A percentile compares a stretch with the other conserved stretches of the same genome.
These are phyloP conservation scores for Coemansia sp. DNA, from an alignment of 192 early-diverging fungal species.

Conservation along the genomic window DNA sequence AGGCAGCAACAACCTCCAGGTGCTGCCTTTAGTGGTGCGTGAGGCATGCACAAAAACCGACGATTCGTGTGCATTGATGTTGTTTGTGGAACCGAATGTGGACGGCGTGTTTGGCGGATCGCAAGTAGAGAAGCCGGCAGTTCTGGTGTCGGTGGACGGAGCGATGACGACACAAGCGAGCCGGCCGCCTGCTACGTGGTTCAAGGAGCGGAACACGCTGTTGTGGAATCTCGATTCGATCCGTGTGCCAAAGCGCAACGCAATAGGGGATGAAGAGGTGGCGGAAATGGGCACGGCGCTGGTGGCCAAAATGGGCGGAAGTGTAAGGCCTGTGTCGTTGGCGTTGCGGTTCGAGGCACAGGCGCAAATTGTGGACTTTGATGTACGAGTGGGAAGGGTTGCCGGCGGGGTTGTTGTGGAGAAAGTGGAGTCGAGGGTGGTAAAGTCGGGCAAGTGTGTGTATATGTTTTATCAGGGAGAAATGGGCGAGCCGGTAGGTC, in stretches of 20 bases:
- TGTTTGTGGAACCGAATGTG: slow-evolving; percentile 34
- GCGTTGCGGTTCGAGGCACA: slow-evolving; percentile 35
- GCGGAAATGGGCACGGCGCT: slow-evolving; percentile 11
- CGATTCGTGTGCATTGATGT: slow-evolving; percentile 18
- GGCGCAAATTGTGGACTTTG: slow-evolving; percentile 14
- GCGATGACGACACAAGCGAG: slow-evolving; percentile 29
- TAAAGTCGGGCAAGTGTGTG: slow-evolving; percentile 43
- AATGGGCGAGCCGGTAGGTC: not conserved
- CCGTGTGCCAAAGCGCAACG: slow-evolving; percentile 7
- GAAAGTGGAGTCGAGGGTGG: slow-evolving; percentile 4
- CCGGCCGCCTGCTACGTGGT: slow-evolving; percentile 44
- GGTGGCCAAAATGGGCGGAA: slow-evolving; percentile 26
- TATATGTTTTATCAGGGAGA: slow-evolving; percentile 7
- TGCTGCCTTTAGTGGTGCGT: slow-evolving; percentile 19
- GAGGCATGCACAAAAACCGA: not conserved
- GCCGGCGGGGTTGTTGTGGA: slow-evolving; percentile 23
- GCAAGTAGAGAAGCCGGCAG: slow-evolving; percentile 18
- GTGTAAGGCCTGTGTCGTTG: slow-evolving; percentile 10
- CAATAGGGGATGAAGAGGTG: slow-evolving; percentile 1
- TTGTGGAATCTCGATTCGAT: slow-evolving; percentile 42
- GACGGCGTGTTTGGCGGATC: slow-evolving; percentile 22
- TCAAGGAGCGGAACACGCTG: slow-evolving; percentile 37
- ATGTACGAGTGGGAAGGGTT: slow-evolving; percentile 22
- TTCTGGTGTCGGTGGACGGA: slow-evolving; percentile 35
- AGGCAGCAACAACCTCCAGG: not conserved